Conservation (phyloP, 2,329 filamentous ascomycete species). For the Botryotinia globosa region DNA sequence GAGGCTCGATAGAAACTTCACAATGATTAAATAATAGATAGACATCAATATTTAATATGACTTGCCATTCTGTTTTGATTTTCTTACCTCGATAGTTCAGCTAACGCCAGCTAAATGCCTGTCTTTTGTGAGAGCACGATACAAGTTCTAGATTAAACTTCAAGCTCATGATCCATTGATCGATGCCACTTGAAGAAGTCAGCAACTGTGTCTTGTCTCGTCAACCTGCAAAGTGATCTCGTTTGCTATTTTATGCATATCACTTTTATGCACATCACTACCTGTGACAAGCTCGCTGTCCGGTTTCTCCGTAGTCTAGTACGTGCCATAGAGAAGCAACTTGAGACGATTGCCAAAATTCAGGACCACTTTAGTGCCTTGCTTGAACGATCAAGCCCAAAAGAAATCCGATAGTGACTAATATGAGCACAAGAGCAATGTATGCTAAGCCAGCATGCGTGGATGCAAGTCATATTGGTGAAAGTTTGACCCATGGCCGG, state of each 20-base stretch:
- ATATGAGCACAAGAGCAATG: rapidly evolving
- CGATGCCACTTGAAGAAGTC: no score
- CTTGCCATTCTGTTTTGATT: neutral
- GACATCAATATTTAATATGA: neutral
- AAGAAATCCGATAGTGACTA: neutral
- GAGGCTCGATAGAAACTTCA: neutral
- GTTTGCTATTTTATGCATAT: neutral
- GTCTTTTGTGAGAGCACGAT: neutral
- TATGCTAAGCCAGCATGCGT: neutral
- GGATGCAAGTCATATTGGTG: no score
- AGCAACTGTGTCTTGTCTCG: neutral
- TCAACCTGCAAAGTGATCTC: neutral
- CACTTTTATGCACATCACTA: neutral
- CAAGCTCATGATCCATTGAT: no score
- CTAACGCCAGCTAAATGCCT: neutral
- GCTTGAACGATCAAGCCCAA: neutral
- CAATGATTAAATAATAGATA: neutral
- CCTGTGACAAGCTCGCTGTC: neutral
- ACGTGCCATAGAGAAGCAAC: no score
- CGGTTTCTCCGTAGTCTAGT: neutral
- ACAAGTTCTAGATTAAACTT: no score
- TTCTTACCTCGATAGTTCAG: neutral
- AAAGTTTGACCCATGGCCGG: neutral
- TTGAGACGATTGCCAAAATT: neutral
- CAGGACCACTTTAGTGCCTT: neutral